Evolutionary conservation across 495 filamentous ascomycete species (phyloP), one percentile per base, ranked within the genome.

Genomic region (Penicillium tannophilum): DNA sequence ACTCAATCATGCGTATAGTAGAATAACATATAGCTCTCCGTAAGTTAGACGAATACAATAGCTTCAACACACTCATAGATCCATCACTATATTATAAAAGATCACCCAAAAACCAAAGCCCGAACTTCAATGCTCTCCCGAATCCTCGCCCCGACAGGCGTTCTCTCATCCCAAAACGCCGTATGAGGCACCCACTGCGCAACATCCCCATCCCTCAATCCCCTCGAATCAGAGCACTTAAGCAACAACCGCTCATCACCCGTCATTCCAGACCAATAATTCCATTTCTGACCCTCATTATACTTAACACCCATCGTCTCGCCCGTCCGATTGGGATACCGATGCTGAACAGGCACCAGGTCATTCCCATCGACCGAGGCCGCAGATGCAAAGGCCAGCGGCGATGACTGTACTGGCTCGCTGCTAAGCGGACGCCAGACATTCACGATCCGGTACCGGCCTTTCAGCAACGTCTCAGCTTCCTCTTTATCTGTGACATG

Each of bases 401-500:
- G 92, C 44, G 73, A 79, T 0, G 84, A 76, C 61, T 87, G 84
- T 0, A 97, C 85, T 0, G 89, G 85, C n/a, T 80, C 80, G 63
- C 11, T 12, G 1, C 44, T 90, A 11, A 96, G 72, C 0, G 91
- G 88, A 0, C 90, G 80, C 92, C 92, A 97, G 11, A 97, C 88
- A 66, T 96, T 97, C 62, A 97, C 81, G 61, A 97, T 90, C 46
- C 91, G 83, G 75, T 88, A 90, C 0, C 91, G 82, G 1, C 80
- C 82, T 12, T 76, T 55, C 0, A 90, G 76, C 0, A 91, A 75
- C 23, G 63, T 62, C 10, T 82, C 81, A 0, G 89, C 85, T 45
- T 87, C 80, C 12, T 69, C 74, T 4, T 82, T 75, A 9, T 82
- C 80, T 1, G 79, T 65, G 4, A 88, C 56, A 70, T 96, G 92